phyloP scores from a whole-genome alignment of 257 asterid species.

The Solanum piurae region DNA sequence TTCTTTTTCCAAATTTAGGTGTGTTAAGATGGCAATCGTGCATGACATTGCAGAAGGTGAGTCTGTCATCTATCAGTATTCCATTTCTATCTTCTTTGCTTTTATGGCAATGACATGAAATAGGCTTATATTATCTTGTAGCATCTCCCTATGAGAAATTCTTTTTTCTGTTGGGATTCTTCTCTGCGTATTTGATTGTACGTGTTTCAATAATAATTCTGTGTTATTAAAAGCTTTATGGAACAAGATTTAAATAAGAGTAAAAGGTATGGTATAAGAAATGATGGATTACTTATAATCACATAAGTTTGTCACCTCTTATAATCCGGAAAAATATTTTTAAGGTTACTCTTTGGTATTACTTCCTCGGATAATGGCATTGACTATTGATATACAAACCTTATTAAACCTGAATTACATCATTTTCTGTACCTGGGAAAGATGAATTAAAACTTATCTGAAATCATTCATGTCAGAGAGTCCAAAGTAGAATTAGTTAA shows the following conservation, averaged over 20 bases:
- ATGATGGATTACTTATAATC: background rate
- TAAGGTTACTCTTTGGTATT: background rate
- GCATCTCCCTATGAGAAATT: background rate
- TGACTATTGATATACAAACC: background rate
- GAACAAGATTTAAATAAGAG: background rate
- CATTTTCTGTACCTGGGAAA: background rate
- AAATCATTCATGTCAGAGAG: background rate
- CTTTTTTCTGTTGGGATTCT: background rate
- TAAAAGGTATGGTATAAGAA: background rate
- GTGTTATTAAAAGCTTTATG: background rate
- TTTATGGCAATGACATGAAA: background rate
- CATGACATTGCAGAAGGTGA: conserved; percentile 98
- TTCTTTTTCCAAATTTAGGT: conserved; percentile 38
- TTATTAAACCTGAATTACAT: background rate
- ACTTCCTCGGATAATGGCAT: background rate
- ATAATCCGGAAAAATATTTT: background rate
- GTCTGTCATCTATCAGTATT: background rate
- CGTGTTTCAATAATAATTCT: background rate
- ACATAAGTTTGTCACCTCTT: background rate
- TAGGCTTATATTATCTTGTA: background rate
- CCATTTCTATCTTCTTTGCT: background rate
- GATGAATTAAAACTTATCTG: background rate
- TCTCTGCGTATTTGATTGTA: background rate
- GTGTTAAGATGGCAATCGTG: conserved; percentile 92
- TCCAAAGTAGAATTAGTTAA: background rate